Conservation (phyloP, 73 alveolate species). For the Paraurostyla sp. region DNA sequence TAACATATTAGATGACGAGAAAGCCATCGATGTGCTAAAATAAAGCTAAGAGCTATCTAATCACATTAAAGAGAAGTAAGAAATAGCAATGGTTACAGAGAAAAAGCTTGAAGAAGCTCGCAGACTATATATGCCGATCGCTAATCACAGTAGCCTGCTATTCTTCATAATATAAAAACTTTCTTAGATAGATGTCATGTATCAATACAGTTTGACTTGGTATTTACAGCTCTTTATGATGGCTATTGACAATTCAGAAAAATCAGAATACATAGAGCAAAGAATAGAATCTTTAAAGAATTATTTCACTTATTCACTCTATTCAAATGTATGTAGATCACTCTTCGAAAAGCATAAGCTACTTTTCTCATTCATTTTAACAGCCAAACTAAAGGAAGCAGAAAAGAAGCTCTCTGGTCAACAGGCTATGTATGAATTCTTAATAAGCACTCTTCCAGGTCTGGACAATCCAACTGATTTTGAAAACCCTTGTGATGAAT, state of each 20-base stretch:
- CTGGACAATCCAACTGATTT: constrained; percentile 43
- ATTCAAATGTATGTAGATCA: constrained; percentile 93
- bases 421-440: constrained; percentile 43
- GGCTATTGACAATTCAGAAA: constrained; percentile 91
- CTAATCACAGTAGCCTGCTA: constrained; percentile 84
- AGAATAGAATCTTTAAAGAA: constrained; percentile 87
- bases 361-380: constrained; percentile 97
- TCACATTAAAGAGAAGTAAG: constrained; percentile 89
- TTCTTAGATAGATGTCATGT: constrained; percentile 89
- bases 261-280: constrained; percentile 87
- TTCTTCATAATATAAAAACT: constrained; percentile 86
- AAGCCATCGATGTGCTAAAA: constrained; percentile 92
- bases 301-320: constrained; percentile 87
- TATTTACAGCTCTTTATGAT: constrained; percentile 84
- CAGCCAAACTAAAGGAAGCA: constrained; percentile 75
- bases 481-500: constrained; percentile 56
- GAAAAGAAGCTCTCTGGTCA: constrained; percentile 59
- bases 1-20: constrained; percentile 80
- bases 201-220: constrained; percentile 91
- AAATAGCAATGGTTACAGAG: constrained; percentile 91
- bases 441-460: constrained; percentile 55
- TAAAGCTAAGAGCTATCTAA: constrained; percentile 88
- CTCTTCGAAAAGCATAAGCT: constrained; percentile 98
- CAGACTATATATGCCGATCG: constrained; percentile 87
- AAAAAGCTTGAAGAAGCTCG: constrained; percentile 91